Base-by-base conservation (phyloP, 2,329 filamentous ascomycete species). In the Akanthomyces lecanii region DNA sequence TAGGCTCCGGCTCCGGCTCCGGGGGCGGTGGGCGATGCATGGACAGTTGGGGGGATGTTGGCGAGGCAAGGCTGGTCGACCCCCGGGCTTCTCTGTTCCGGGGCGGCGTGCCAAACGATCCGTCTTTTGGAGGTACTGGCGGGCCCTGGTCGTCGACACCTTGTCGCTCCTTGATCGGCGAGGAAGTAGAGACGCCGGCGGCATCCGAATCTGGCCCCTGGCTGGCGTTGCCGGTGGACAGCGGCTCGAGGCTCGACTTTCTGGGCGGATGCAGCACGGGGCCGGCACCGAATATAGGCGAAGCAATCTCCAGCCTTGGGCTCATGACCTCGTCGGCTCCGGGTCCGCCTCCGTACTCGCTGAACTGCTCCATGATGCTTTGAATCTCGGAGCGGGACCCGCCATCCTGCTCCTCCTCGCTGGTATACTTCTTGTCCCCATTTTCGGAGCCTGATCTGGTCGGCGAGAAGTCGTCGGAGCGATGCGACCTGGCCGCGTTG, bases 351-450 rank as follows among this genome's bases (percentile, higher is more conserved):
- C 86, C 86, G 57, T 86, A 86, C 71, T 91, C 87, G 68, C 89
- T 88, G 69, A 98, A 98, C 76, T 98, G 95, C 66, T 92, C 91
- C 91, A 99, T 98, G 73, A 99, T 98, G 72, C 85, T 96, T 76
- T 97, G 91, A 65, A 99, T 97, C 77, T 99, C 95, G 6, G 89
- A 88, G 64, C 86, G 85, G 1, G 90, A 91, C 58, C 86, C 86
- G 57, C 85, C 84, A 54, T 92, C 87, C 25, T 85, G 83, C 61
- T 86, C 83, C 70, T 87, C 86, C 70, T 88, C 86, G 68, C 82
- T 87, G 42, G 79, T 68, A 61, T 81, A 82, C 64, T 76, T 77
- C 68, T 80, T 84, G 57, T 87, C 85, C 58, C 89, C 85, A 66
- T 84, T 82, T 7, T 76, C 82, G 36, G 77, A 78, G 68, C 85